Base-by-base conservation (phyloP, 495 filamentous ascomycete species). In the Immersiella caudata region DNA sequence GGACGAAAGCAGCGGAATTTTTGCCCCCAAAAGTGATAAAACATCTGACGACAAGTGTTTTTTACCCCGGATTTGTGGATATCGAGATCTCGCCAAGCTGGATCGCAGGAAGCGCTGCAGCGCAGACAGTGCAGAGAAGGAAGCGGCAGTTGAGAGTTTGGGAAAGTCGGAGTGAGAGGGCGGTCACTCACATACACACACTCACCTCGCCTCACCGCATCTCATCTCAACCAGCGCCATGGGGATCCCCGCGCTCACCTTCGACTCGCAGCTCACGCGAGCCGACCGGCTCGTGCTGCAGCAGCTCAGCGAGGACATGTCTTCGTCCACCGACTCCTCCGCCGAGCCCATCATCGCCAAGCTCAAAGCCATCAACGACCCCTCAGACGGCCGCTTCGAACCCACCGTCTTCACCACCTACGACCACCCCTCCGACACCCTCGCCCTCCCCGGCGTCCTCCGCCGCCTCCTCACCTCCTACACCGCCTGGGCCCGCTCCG, bases 331-430 rank as follows among this genome's bases (percentile, higher is more conserved):
- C n/a, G 46, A 18, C 36, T 24, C 56, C 21, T 1, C 21, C 29
- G 16, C 35, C 51, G 54, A 63, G 36, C 49, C 40, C 1, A 35
- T 35, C 11, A 40, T 67, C 55, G 46, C 54, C 27, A 64, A 57
- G 46, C 68, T 70, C 27, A 52, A 60, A 27, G 68, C 68, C 59
- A 70, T 87, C 67, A 90, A 90, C 72, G 76, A 90, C 71, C 79
- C 82, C 21, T 70, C 69, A 7, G 71, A 70, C 54, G 9, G 69
- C 36, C 68, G 68, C 1, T 79, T 75, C 60, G 81, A 82, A 33
- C 78, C 79, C 6, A 76, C 77, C 12, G 67, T 78, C 26, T 82
- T 82, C 70, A 78, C 75, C 25, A 74, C 77, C 8, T 78, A 76
- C 49, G 78, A 80, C 55, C 61, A 78, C 27, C 64, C 58, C 25